Base-by-base conservation (phyloP, 2,329 filamentous ascomycete genomes). In the Colletotrichum tofieldiae region DNA sequence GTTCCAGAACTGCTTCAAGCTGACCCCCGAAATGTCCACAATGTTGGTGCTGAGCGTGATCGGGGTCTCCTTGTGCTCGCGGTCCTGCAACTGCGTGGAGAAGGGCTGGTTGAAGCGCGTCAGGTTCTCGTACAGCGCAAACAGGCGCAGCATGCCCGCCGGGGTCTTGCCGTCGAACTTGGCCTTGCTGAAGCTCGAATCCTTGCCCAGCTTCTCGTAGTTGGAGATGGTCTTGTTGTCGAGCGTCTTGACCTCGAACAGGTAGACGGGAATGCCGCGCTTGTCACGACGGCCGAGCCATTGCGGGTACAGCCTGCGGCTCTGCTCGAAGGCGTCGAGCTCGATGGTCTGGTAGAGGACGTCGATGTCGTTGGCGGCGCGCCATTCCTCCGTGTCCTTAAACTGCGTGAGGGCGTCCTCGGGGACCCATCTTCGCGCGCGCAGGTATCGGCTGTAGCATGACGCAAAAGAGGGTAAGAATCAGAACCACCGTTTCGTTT, bases 1-100 rank as follows among this genome's bases (percentile, higher is more conserved):
- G 83, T 97, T 97, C 96, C 96, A 98, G 81, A 98, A 98, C 84
- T 97, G 95, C 85, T 94, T 94, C 81, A 98, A 82, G 7, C 94
- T 94, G 35, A 98, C 95, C 18, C 92, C 92, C 20, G 91, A 93
- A 75, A 98, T 94, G 81, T 98, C 96, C 70, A 98, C 95, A 77
- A 98, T 97, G 83, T 98, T 98, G 77, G 94, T 98, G 78, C 93
- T 95, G 77, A 96, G 92, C 49, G 95, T 96, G 77, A 98, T 94
- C 8, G 96, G 96, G n/a, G 94, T 95, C 75, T 92, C 90, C 5
- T 92, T 88, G 80, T 93, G 85, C 9, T 92, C 90, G 77, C 95
- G 90, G 77, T 94, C 89, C 56, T 85, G 84, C 73, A 97, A 88
- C 77, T 93, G 89, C 49, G 94, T 94, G 84, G 93, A 95, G 55